phyloP scores from a whole-genome alignment of 139 green algal species.

The Limnomonas spitsbergensis region DNA sequence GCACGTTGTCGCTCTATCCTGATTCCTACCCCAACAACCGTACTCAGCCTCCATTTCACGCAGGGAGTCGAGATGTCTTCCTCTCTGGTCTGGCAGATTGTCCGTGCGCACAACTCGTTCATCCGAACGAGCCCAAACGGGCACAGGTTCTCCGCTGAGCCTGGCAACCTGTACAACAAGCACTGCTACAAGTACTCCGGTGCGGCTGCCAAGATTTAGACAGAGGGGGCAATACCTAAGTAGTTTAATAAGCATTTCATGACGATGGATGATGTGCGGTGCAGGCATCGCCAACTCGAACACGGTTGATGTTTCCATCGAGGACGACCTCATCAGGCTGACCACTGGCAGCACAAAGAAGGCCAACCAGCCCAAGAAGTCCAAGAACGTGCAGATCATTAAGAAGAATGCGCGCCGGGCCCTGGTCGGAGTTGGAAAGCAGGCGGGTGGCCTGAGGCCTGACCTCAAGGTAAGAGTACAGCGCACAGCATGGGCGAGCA shows the following conservation, averaged over 20 bases:
- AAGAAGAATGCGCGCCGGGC: constrained; percentile 45
- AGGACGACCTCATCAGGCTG: constrained; percentile 28
- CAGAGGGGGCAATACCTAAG: no score
- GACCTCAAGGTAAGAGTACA: constrained; percentile 45
- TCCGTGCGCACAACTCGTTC: constrained; percentile 69
- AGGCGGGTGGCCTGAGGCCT: constrained; percentile 40
- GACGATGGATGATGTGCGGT: no score
- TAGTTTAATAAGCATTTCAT: not conserved
- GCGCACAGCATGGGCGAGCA: no score
- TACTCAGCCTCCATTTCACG: not conserved
- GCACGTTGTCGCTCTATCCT: no score
- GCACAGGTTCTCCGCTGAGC: constrained; percentile 58
- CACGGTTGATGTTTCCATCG: constrained; percentile 48
- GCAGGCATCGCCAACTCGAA: constrained; percentile 59
- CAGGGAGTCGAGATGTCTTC: constrained; percentile 15
- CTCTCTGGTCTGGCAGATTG: constrained; percentile 47
- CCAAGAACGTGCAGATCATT: constrained; percentile 20
- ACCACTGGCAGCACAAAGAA: constrained; percentile 40
- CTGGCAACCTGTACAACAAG: constrained; percentile 75
- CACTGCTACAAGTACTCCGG: constrained; percentile 82
- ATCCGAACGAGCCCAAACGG: constrained; percentile 60
- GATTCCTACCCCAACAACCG: no score
- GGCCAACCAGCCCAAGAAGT: constrained; percentile 35
- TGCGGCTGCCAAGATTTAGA: no score
- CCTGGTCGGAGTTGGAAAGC: constrained; percentile 40